Evolutionary conservation across 2,329 filamentous ascomycete genomes (phyloP).

Genomic region (Fusarium sp.): DNA sequence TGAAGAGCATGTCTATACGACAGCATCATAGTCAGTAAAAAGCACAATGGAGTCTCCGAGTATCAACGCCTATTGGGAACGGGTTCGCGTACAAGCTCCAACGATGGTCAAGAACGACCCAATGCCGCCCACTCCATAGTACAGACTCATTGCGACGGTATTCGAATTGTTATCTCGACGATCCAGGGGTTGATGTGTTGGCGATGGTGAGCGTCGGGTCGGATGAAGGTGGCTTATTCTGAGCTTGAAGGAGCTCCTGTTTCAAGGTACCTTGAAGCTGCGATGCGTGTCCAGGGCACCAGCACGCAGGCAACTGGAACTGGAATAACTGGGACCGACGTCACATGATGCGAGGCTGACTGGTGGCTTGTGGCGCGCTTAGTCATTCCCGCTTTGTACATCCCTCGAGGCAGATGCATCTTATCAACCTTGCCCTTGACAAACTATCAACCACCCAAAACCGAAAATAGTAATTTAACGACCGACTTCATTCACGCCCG

Average conservation of each 20-base stretch:
- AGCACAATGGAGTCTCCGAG: slow-evolving; percentile 1
- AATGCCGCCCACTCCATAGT: slow-evolving; percentile 75
- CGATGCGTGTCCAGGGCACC: slow-evolving; percentile 36
- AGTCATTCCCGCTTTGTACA: slow-evolving; percentile 36
- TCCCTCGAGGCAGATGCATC: slow-evolving; percentile 21
- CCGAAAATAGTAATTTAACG: neutral
- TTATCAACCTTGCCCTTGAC: slow-evolving; percentile 27
- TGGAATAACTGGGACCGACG: slow-evolving; percentile 38
- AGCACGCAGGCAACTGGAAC: slow-evolving; percentile 37
- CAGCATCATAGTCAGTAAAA: slow-evolving; percentile 31
- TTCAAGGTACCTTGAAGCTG: slow-evolving; percentile 39
- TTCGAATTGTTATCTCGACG: slow-evolving; percentile 37
- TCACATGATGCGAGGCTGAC: slow-evolving; percentile 50
- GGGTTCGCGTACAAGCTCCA: slow-evolving; percentile 75
- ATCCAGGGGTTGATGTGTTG: slow-evolving; percentile 29
- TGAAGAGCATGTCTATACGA: slow-evolving; percentile 93
- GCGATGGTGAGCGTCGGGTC: slow-evolving; percentile 31
- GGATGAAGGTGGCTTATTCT: slow-evolving; percentile 29
- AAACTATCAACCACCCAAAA: slow-evolving; percentile 8
- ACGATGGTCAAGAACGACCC: slow-evolving; percentile 75
- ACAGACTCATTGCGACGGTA: slow-evolving; percentile 71
- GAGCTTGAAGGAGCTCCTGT: slow-evolving; percentile 45
- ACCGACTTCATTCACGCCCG: neutral
- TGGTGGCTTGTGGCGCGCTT: slow-evolving; percentile 27
- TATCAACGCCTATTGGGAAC: slow-evolving; percentile 5